A percentile compares a stretch with the other conserved stretches of the same genome.
Conservation (phyloP, 768 basidiomycete genomes). For the Clavaria fumosa region DNA sequence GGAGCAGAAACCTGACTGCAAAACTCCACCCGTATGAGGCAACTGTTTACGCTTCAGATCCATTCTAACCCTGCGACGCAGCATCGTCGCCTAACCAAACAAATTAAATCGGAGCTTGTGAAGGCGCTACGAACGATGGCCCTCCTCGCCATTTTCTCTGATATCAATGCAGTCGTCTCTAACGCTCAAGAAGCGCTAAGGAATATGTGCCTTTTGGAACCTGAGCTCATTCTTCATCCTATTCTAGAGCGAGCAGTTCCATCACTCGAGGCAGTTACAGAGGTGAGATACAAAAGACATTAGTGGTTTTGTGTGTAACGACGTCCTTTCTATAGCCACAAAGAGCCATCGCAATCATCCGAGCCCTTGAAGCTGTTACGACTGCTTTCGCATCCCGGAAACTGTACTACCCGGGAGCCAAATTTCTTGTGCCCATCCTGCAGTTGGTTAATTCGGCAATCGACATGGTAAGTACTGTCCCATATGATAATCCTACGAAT, state of each 20-base stretch:
- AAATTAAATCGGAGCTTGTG: conserved; percentile 75
- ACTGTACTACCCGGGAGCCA: conserved; percentile 70
- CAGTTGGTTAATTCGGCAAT: conserved; percentile 76
- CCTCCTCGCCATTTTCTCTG: conserved; percentile 82
- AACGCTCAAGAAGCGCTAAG: conserved; percentile 73
- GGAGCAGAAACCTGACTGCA: conserved; percentile 64
- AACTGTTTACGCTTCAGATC: neutral
- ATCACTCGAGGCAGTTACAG: conserved; percentile 76
- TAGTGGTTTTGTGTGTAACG: conserved; percentile 5
- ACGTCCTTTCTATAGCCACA: conserved; percentile 53
- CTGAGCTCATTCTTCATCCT: conserved; percentile 69
- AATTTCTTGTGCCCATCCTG: conserved; percentile 65
- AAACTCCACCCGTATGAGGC: conserved; percentile 45
- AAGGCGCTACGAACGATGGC: conserved; percentile 69
- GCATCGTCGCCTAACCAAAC: conserved; percentile 61
- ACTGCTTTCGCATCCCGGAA: conserved; percentile 67
- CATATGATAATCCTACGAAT: neutral
- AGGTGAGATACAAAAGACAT: conserved; percentile 31
- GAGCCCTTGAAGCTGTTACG: conserved; percentile 67
- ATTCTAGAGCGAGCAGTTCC: conserved; percentile 75
- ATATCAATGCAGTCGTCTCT: conserved; percentile 54
- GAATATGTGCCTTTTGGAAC: conserved; percentile 72
- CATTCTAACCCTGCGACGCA: conserved; percentile 14
- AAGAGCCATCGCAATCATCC: conserved; percentile 73
- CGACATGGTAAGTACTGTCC: conserved; percentile 45